phyloP scores from a whole-genome alignment of 768 basidiomycete genomes.

The Crucibulum laeve region DNA sequence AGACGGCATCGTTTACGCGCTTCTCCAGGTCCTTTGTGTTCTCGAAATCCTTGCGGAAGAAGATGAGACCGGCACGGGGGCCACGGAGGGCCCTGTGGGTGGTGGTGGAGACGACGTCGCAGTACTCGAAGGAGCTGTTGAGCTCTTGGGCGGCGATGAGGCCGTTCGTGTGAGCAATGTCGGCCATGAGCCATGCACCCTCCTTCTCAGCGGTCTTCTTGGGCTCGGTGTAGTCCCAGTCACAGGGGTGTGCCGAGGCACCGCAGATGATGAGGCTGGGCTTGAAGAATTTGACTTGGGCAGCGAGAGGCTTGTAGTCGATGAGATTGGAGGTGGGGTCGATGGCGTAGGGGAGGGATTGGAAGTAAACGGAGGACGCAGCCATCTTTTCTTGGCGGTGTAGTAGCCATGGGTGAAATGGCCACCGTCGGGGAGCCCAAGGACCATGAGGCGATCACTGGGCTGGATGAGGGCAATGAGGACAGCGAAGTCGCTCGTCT shows the following conservation, averaged over 20 bases:
- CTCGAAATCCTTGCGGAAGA: constrained; percentile 93
- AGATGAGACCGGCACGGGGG: constrained; percentile 95
- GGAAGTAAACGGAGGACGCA: constrained; percentile 99
- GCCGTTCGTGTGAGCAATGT: constrained; percentile 97
- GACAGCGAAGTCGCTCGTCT: constrained; percentile 96
- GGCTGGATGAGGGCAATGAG: constrained; percentile 95
- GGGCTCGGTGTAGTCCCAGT: constrained; percentile 91
- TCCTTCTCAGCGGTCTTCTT: constrained; percentile 81
- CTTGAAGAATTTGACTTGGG: constrained; percentile 93
- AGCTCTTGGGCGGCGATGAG: constrained; percentile 90
- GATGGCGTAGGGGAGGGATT: constrained; percentile 91
- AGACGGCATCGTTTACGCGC: constrained; percentile 96
- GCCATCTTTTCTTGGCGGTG: constrained; percentile 99
- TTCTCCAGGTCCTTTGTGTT: constrained; percentile 86
- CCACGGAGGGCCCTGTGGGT: constrained; percentile 99
- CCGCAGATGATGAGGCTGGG: constrained; percentile 95
- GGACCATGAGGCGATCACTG: constrained; percentile 97
- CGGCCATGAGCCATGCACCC: constrained; percentile 91
- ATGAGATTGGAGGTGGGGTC: constrained; percentile 81
- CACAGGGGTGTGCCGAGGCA: constrained; percentile 96
- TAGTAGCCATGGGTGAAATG: constrained; percentile 98
- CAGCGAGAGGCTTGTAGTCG: constrained; percentile 77
- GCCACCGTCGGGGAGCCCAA: constrained; percentile 96
- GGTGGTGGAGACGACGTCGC: constrained; percentile 97
- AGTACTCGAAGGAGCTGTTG: constrained; percentile 89